phyloP scores from a whole-genome alignment of 441 rosid species.

The Bruguiera hainesii region DNA sequence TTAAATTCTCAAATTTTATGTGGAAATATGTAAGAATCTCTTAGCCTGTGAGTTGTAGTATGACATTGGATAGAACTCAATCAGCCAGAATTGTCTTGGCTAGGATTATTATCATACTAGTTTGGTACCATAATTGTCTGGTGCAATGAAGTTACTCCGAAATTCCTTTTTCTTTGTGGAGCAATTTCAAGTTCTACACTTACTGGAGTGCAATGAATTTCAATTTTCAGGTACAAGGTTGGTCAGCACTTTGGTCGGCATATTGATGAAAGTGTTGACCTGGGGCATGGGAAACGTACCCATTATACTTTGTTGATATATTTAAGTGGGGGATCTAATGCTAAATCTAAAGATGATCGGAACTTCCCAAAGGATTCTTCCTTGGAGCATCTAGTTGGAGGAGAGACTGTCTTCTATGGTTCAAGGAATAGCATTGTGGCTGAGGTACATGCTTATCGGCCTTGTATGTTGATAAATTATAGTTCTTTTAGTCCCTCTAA shows the following conservation, averaged over 20 bases:
- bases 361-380: conserved; percentile 38
- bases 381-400: conserved; percentile 63
- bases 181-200: neutral
- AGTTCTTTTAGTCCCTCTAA: neutral
- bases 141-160: neutral
- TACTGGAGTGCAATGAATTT: conserved; percentile 3
- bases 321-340: conserved; percentile 61
- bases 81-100: neutral
- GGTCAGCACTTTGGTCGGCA: conserved; percentile 88
- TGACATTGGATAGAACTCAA: neutral
- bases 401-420: conserved; percentile 92
- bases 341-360: conserved; percentile 39
- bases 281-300: conserved; percentile 70
- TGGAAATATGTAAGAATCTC: neutral
- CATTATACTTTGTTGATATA: conserved; percentile 82
- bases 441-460: conserved; percentile 38
- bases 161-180: neutral
- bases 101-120: neutral
- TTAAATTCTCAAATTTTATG: neutral
- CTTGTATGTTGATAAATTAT: neutral
- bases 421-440: conserved; percentile 72
- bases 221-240: conserved; percentile 57
- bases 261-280: conserved; percentile 81
- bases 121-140: neutral
- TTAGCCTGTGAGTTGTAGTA: no score